These are phyloP conservation scores for Ustilago hordei DNA, from an alignment of 1,284 basidiomycete species.

Conservation along the genomic window DNA sequence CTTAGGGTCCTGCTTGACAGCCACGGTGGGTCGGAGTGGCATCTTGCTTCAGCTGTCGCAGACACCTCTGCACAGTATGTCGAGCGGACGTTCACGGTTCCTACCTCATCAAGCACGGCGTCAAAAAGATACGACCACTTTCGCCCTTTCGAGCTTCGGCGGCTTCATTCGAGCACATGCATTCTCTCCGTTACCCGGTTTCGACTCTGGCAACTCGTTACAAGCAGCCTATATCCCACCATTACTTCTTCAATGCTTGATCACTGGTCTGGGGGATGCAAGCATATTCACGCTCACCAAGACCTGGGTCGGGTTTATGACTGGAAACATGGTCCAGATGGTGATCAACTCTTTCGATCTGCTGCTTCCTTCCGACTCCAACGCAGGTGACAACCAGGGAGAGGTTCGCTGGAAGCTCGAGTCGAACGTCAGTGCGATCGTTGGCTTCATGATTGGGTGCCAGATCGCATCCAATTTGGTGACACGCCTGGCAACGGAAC, in stretches of 20 bases:
- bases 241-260: constrained; percentile 43
- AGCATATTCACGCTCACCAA: constrained; percentile 32
- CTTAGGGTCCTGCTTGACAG: not conserved
- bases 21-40: not conserved
- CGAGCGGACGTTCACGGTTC: constrained; percentile 18
- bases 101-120: constrained; percentile 5
- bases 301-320: constrained; percentile 54
- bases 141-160: not conserved
- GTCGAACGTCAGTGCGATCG: constrained; percentile 23
- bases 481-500: constrained; percentile 19
- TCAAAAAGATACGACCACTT: not conserved
- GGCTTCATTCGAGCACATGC: constrained; percentile 22
- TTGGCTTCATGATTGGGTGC: constrained; percentile 37
- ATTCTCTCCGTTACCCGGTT: constrained; percentile 18
- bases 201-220: constrained; percentile 12
- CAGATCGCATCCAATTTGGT: constrained; percentile 33
- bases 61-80: not conserved
- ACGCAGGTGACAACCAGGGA: constrained; percentile 4
- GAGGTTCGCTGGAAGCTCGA: constrained; percentile 17
- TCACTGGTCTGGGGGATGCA: constrained; percentile 44
- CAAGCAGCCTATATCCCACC: constrained; percentile 31
- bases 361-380: constrained; percentile 28
- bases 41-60: not conserved
- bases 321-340: constrained; percentile 50
- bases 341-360: constrained; percentile 40